Evolutionary conservation across 192 early-diverging fungal genomes (phyloP), one percentile per base, ranked within the genome.

Genomic region (Spizellomyces sp.): DNA sequence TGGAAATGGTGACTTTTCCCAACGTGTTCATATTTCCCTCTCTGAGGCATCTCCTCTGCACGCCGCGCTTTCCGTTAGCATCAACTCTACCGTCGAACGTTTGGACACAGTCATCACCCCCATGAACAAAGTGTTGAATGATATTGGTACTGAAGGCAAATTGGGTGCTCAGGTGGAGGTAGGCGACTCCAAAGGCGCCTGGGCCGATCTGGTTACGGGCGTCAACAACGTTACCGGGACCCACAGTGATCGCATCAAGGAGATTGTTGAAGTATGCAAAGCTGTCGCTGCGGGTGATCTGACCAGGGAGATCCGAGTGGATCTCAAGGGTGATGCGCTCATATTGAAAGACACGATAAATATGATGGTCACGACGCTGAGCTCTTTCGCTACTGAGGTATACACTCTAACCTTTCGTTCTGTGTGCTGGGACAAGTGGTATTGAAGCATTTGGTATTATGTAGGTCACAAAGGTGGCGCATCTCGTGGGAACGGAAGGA

Each of bases 401-500:
- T 1, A 41, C 41, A 22, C 55, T 41, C 14, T 22, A 21, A 62
- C n/a, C 12, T 9, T 47, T 46, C 27, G 36, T 61, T 21, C 5
- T 27, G 15, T 27, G 19, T 46, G 14, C 27, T 21, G 64, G 55
- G 55, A 69, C 68, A 41, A 83, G 82, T 41, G 71, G 81, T 0
- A 48, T 50, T 41, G 4, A 61, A 14, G 12, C 59, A 14, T 61
- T 61, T 22, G 10, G 12, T 12, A 17, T 36, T 14, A 45, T 48
- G 45, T 80, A 88, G 67, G 85, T 88, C 2, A 83, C 85, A 0
- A 84, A 88, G 14, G 87, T 90, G 0, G 80, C 87, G 0, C 74
- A 71, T 17, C 84, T 88, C 64, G 89, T 91, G 56, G 89, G 89
- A 14, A 91, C 88, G 5, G 88, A 91, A 5, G 89, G 89, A 6